These are phyloP conservation scores for Volvariella volvacea DNA, from an alignment of 1,284 basidiomycete species.

Conservation along the genomic window DNA sequence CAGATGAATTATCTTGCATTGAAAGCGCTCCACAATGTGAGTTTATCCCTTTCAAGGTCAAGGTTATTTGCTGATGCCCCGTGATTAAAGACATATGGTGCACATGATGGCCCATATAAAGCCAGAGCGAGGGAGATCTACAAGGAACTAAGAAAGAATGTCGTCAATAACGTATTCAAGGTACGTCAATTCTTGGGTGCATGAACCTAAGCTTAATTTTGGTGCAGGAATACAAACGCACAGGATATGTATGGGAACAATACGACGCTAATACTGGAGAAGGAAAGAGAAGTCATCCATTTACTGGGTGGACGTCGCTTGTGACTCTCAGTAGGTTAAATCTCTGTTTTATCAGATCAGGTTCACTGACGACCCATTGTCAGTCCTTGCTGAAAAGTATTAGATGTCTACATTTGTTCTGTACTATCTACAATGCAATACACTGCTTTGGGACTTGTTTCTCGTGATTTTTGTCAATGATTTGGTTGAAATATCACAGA, in stretches of 20 bases:
- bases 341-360: slow-evolving; percentile 6
- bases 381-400: slow-evolving; percentile 56
- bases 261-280: slow-evolving; percentile 82
- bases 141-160: slow-evolving; percentile 68
- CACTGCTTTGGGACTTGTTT: no score
- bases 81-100: slow-evolving; percentile 71
- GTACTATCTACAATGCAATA: not conserved
- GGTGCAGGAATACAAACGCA: slow-evolving; percentile 80
- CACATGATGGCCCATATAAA: slow-evolving; percentile 76
- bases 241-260: slow-evolving; percentile 96
- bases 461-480: no score
- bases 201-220: slow-evolving; percentile 5
- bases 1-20: slow-evolving; percentile 93
- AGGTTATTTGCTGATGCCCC: slow-evolving; percentile 3
- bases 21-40: slow-evolving; percentile 68
- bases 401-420: slow-evolving; percentile 13
- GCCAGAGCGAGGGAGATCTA: slow-evolving; percentile 74
- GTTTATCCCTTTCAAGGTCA: slow-evolving; percentile 9
- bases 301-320: slow-evolving; percentile 90
- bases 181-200: slow-evolving; percentile 28
- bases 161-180: slow-evolving; percentile 84
- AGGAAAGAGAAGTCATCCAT: slow-evolving; percentile 84
- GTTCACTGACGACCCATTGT: slow-evolving; percentile 5
- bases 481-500: no score
- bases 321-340: slow-evolving; percentile 47